Conservation (phyloP, 1,139 yeast genomes). For the Candida mesenterica region DNA sequence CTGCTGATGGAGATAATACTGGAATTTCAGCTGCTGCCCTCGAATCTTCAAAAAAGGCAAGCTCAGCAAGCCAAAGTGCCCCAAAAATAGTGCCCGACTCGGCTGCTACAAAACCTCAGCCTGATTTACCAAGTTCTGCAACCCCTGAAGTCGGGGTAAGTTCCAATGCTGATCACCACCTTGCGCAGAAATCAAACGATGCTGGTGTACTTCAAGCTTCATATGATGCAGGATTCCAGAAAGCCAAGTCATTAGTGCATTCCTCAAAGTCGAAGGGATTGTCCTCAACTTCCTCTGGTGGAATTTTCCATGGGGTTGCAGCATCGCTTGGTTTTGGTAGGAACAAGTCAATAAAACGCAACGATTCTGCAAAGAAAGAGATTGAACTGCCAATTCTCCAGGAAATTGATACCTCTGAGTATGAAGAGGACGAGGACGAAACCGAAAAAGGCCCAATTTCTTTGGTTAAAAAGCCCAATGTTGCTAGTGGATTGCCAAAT, state of each 20-base stretch:
- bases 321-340: constrained; percentile 13
- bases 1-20: not conserved
- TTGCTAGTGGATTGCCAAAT: too few relatives aligned
- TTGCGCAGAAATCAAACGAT: too few relatives aligned
- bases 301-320: constrained; percentile 11
- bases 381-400: constrained; percentile 6
- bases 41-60: not conserved
- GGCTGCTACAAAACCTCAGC: too few relatives aligned
- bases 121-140: too few relatives aligned
- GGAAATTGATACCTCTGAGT: constrained; percentile 5
- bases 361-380: not conserved
- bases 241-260: not conserved
- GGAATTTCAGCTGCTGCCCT: not conserved
- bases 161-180: too few relatives aligned
- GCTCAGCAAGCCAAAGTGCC: too few relatives aligned
- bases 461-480: not conserved
- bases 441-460: not conserved
- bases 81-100: too few relatives aligned
- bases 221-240: too few relatives aligned
- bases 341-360: not conserved
- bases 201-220: too few relatives aligned
- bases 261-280: not conserved
- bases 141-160: too few relatives aligned
- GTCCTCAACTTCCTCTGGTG: not conserved
- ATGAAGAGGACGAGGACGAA: constrained; percentile 2